These are phyloP conservation scores for Penicillium soppii DNA, from an alignment of 495 filamentous ascomycete species.

Conservation along the genomic window DNA sequence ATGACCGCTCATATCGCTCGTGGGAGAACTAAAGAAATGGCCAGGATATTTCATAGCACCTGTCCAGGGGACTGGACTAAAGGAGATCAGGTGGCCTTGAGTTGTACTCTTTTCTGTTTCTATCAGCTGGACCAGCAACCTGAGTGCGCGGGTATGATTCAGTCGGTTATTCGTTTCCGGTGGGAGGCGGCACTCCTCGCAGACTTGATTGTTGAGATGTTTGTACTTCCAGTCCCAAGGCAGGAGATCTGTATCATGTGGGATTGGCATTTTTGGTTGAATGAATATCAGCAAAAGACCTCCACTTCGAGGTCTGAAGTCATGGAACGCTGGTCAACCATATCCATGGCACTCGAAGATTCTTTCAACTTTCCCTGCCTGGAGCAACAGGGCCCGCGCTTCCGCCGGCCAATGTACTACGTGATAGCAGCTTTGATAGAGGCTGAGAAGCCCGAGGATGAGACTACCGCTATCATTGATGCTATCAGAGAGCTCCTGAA, in stretches of 20 bases:
- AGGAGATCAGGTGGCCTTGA: not conserved
- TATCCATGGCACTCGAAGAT: not conserved
- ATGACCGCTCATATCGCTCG: not conserved
- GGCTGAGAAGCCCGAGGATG: not conserved
- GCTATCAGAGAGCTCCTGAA: not conserved
- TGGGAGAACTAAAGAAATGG: conserved; percentile 1
- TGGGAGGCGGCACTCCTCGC: not conserved
- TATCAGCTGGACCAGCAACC: not conserved
- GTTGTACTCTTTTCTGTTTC: not conserved
- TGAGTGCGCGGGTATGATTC: not conserved
- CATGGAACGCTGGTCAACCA: not conserved
- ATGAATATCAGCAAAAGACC: not conserved
- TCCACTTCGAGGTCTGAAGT: not conserved
- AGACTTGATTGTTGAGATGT: not conserved
- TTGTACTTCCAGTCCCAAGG: not conserved
- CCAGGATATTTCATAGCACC: not conserved
- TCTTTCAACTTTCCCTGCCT: not conserved
- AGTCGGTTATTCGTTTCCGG: not conserved
- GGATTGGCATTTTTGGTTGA: not conserved
- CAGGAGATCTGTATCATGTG: conserved; percentile 1
- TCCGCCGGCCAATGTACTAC: not conserved
- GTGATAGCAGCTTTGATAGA: not conserved
- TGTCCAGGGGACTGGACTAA: conserved; percentile 3
- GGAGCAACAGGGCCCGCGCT: not conserved
- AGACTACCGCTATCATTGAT: not conserved